Evolutionary conservation across 805 yeast species (phyloP).

Genomic region (Dipodascus albidus): DNA sequence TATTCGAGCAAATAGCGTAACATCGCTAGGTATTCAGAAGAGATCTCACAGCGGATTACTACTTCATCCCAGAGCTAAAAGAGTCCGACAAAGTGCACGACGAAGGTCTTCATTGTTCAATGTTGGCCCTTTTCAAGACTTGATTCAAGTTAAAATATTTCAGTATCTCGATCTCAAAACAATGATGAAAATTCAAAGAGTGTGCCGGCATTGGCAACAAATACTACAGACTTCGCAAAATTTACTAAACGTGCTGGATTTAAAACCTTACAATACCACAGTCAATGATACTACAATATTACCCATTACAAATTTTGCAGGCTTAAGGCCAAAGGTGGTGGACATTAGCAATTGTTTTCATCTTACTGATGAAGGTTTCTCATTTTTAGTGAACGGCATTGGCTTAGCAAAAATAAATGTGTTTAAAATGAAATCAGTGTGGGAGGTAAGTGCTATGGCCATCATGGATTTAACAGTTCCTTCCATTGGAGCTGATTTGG

Average conservation of each 20-base stretch:
- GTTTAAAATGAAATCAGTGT: slow-evolving; percentile 53
- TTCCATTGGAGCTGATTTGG: slow-evolving; percentile 46
- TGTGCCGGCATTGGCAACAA: slow-evolving; percentile 61
- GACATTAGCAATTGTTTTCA: slow-evolving; percentile 68
- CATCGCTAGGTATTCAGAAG: not conserved
- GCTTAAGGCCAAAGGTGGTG: slow-evolving; percentile 49
- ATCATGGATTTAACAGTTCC: slow-evolving; percentile 67
- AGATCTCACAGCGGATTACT: slow-evolving; percentile 1
- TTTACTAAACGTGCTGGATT: slow-evolving; percentile 40
- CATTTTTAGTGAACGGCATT: slow-evolving; percentile 56
- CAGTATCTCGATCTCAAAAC: slow-evolving; percentile 41
- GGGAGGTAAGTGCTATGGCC: slow-evolving; percentile 76
- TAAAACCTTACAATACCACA: slow-evolving; percentile 50
- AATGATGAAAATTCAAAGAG: slow-evolving; percentile 46
- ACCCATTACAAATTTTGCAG: slow-evolving; percentile 57
- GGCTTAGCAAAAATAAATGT: slow-evolving; percentile 52
- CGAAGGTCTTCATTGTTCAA: slow-evolving; percentile 48
- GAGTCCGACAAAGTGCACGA: slow-evolving; percentile 12
- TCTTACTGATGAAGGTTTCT: slow-evolving; percentile 64
- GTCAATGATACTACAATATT: slow-evolving; percentile 47
- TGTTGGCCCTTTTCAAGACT: slow-evolving; percentile 52
- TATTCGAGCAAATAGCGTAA: not conserved
- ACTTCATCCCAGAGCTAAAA: slow-evolving; percentile 9
- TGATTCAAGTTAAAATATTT: slow-evolving; percentile 42
- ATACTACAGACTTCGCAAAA: slow-evolving; percentile 45